A percentile compares a stretch with the other conserved stretches of the same genome.
Conservation (phyloP, 2,329 filamentous ascomycete genomes). For the Claviceps humidiphila region DNA sequence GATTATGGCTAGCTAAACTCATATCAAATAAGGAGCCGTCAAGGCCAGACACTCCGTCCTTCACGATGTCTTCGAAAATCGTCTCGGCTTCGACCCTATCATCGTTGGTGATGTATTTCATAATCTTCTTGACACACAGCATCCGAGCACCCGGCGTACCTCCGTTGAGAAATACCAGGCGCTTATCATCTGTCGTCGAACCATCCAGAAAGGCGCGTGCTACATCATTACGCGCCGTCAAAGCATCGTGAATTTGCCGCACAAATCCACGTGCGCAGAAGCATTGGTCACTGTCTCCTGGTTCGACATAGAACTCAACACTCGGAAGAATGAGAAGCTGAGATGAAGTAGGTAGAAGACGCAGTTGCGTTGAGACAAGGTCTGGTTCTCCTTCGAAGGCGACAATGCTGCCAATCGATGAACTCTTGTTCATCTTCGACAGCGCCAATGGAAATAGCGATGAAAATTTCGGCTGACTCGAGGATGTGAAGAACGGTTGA, state of each 20-base stretch:
- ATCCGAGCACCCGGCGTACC: constrained; percentile 41
- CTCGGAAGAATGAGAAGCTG: constrained; percentile 44
- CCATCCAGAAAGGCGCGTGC: constrained; percentile 38
- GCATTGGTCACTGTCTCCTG: not conserved
- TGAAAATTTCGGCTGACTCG: not conserved
- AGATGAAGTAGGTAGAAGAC: constrained; percentile 43
- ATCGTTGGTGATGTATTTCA: constrained; percentile 36
- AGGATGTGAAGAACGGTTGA: not conserved
- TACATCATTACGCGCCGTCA: constrained; percentile 30
- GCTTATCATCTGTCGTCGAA: constrained; percentile 32
- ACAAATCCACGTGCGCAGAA: constrained; percentile 27
- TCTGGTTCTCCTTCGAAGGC: constrained; percentile 46
- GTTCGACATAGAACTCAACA: constrained; percentile 3
- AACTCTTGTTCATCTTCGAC: constrained; percentile 8
- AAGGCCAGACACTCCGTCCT: constrained; percentile 31
- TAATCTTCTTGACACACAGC: constrained; percentile 41
- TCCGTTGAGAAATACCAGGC: constrained; percentile 47
- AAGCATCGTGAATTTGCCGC: constrained; percentile 36
- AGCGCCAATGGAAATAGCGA: not conserved
- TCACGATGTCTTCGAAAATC: constrained; percentile 37
- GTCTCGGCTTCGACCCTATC: constrained; percentile 35
- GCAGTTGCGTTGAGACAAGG: constrained; percentile 43
- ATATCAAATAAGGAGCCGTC: constrained; percentile 12
- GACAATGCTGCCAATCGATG: constrained; percentile 35
- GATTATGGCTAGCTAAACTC: constrained; percentile 7